Percentiles rank a stretch among this genome's conserved stretches.
Conservation (phyloP, 805 yeast genomes). For the Barnettozyma populi region DNA sequence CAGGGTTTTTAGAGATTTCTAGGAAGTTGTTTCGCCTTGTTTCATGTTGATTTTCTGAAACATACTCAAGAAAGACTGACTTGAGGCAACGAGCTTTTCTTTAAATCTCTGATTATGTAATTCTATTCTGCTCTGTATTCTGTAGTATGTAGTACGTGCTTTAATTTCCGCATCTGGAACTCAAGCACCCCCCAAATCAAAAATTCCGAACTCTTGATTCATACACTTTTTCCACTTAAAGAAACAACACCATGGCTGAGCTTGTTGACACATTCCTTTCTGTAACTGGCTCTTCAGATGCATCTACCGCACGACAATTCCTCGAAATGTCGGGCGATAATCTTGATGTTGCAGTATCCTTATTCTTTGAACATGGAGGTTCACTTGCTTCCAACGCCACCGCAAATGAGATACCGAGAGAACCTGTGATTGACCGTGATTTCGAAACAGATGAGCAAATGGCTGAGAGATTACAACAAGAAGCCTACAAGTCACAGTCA, state of each 20-base stretch:
- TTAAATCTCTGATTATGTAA: neutral
- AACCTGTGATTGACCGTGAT: constrained; percentile 16
- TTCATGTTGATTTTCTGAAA: constrained; percentile 8
- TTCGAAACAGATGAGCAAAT: constrained; percentile 41
- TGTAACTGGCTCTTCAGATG: constrained; percentile 71
- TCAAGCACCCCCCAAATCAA: neutral
- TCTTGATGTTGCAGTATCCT: constrained; percentile 77
- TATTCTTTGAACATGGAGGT: constrained; percentile 67
- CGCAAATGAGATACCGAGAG: constrained; percentile 1
- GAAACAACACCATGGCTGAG: constrained; percentile 31
- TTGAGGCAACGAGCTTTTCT: neutral
- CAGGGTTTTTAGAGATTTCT: neutral
- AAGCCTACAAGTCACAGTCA: constrained; percentile 38
- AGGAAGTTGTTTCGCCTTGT: constrained; percentile 2
- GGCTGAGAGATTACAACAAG: constrained; percentile 60
- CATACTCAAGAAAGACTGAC: neutral
- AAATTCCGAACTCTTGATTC: neutral
- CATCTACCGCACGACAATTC: constrained; percentile 65
- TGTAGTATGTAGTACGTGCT: too few relatives aligned
- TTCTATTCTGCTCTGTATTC: too few relatives aligned
- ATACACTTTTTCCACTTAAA: neutral
- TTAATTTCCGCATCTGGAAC: neutral
- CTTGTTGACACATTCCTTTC: constrained; percentile 71
- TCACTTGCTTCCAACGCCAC: constrained; percentile 16
- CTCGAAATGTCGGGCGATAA: constrained; percentile 73